These are phyloP conservation scores for Tulasnella sp. DNA, from an alignment of 768 basidiomycete genomes.

Conservation along the genomic window DNA sequence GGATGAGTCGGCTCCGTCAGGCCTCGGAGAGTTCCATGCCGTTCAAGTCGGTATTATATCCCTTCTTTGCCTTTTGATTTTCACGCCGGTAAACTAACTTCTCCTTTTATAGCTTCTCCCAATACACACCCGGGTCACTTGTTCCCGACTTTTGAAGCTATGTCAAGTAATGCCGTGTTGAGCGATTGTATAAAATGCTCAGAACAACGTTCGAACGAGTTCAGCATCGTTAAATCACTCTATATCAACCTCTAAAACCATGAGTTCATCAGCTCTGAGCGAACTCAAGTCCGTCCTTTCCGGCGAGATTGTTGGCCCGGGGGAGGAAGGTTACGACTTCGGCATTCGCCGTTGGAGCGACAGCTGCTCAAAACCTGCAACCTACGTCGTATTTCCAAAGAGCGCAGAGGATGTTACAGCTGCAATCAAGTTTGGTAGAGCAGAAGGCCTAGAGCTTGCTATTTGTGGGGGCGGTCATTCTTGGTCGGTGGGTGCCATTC, in stretches of 20 bases:
- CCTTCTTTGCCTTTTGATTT: not conserved
- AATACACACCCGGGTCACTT: not conserved
- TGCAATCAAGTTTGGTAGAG: slow-evolving; percentile 17
- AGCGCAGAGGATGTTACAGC: slow-evolving; percentile 24
- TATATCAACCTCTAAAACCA: not conserved
- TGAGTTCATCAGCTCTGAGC: not conserved
- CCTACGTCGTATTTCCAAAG: slow-evolving; percentile 21
- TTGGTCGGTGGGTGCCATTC: not conserved
- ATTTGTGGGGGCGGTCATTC: slow-evolving; percentile 13
- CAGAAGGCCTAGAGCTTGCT: slow-evolving; percentile 8
- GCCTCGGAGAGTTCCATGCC: not conserved
- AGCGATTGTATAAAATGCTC: not conserved
- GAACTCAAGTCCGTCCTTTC: not conserved
- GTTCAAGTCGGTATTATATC: not conserved
- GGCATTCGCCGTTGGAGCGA: slow-evolving; percentile 25
- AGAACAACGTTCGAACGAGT: not conserved
- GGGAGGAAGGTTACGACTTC: slow-evolving; percentile 20
- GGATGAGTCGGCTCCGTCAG: not conserved
- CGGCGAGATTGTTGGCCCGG: not conserved
- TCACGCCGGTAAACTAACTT: no score
- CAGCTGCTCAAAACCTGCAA: slow-evolving; percentile 15
- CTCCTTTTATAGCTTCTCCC: not conserved
- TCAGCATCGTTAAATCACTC: not conserved
- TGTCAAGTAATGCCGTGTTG: not conserved
- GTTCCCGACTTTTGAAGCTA: not conserved